phyloP scores from a whole-genome alignment of 2,329 filamentous ascomycete genomes.

The Aspergillus ustus region DNA sequence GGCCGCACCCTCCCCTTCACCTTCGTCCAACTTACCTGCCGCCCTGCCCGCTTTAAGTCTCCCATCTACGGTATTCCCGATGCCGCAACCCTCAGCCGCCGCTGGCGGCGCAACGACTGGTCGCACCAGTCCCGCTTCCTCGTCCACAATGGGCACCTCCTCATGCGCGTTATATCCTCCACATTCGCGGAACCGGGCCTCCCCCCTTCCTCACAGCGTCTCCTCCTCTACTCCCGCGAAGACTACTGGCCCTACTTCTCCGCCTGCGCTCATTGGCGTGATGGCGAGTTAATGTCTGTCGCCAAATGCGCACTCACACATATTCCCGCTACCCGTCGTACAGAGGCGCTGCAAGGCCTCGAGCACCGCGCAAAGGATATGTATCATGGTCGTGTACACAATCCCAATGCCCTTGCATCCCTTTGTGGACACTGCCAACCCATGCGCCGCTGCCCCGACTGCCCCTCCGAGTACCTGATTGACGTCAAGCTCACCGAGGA shows the following conservation, averaged over 20 bases:
- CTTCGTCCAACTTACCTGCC: slow-evolving; percentile 62
- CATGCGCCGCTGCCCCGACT: slow-evolving; percentile 65
- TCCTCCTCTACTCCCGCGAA: slow-evolving; percentile 63
- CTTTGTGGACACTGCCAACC: slow-evolving; percentile 62
- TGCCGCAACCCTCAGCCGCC: slow-evolving; percentile 52
- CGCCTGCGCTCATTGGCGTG: slow-evolving; percentile 65
- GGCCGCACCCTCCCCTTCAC: slow-evolving; percentile 61
- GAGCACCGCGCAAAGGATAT: slow-evolving; percentile 49
- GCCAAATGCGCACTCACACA: slow-evolving; percentile 66
- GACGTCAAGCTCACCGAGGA: slow-evolving; percentile 66
- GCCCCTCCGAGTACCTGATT: slow-evolving; percentile 66
- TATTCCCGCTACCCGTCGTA: slow-evolving; percentile 52
- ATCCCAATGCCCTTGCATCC: slow-evolving; percentile 50
- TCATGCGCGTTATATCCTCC: slow-evolving; percentile 63
- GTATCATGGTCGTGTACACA: slow-evolving; percentile 29
- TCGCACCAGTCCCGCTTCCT: slow-evolving; percentile 60
- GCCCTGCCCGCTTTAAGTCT: slow-evolving; percentile 52
- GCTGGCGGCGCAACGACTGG: slow-evolving; percentile 62
- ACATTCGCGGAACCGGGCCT: slow-evolving; percentile 58
- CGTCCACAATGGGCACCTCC: slow-evolving; percentile 57
- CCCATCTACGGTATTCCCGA: slow-evolving; percentile 53
- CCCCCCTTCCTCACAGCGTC: slow-evolving; percentile 56
- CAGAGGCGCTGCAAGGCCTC: slow-evolving; percentile 46
- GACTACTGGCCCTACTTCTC: slow-evolving; percentile 68
- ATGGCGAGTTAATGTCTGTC: slow-evolving; percentile 63